phyloP scores from a whole-genome alignment of 2,329 filamentous ascomycete species.

The Fusarium buharicum region DNA sequence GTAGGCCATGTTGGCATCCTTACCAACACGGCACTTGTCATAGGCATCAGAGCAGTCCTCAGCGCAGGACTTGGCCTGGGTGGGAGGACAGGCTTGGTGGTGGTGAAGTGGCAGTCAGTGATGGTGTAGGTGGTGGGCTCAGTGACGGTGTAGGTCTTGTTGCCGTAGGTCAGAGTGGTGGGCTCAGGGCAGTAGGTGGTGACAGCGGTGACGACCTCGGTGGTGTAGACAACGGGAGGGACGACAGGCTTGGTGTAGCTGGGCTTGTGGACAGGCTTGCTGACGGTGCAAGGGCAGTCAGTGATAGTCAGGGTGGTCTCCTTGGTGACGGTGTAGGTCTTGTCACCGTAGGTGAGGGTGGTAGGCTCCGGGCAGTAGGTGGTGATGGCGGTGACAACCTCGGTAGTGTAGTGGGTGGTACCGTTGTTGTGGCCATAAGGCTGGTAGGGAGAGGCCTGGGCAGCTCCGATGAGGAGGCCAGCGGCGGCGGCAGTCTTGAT shows the following conservation, averaged over 20 bases:
- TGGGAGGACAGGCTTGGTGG: constrained; percentile 32
- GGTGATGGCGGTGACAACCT: constrained; percentile 70
- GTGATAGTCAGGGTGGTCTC: constrained; percentile 72
- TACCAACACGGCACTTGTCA: constrained; percentile 25
- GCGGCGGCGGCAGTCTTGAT: constrained; percentile 25
- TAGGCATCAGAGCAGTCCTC: constrained; percentile 23
- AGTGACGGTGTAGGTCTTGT: constrained; percentile 39
- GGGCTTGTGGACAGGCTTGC: constrained; percentile 59
- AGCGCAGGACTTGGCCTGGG: constrained; percentile 22
- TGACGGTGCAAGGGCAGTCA: constrained; percentile 72
- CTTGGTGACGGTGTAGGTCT: constrained; percentile 73
- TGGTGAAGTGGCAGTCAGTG: constrained; percentile 33
- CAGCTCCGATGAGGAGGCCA: constrained; percentile 35
- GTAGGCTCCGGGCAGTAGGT: constrained; percentile 75
- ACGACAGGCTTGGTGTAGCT: constrained; percentile 24
- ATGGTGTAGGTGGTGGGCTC: constrained; percentile 28
- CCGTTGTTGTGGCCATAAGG: constrained; percentile 33
- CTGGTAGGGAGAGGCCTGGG: constrained; percentile 31
- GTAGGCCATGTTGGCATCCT: constrained; percentile 30
- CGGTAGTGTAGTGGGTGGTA: constrained; percentile 66
- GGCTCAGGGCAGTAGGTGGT: constrained; percentile 53
- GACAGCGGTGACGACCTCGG: constrained; percentile 38
- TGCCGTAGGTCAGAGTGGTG: constrained; percentile 50
- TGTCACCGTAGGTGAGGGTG: constrained; percentile 65
- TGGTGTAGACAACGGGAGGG: constrained; percentile 44